A percentile compares a stretch with the other conserved stretches of the same genome.
Conservation (phyloP, 345 rosid species). For the Eucalyptus tenuipes region DNA sequence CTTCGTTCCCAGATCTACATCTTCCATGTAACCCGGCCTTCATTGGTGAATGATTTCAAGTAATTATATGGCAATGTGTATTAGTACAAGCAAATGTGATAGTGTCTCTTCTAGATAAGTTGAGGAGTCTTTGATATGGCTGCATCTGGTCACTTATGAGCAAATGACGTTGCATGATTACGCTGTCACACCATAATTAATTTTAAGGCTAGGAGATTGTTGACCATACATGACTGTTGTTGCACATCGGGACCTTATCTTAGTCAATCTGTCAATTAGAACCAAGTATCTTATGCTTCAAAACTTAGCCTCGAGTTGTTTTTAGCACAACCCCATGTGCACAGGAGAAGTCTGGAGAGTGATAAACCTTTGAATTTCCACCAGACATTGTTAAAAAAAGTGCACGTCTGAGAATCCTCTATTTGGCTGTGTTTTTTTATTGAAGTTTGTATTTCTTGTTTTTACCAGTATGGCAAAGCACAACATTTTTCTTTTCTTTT, state of each 20-base stretch:
- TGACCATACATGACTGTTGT: not conserved
- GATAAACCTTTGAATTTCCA: not conserved
- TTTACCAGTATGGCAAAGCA: not conserved
- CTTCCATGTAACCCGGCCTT: conserved; percentile 17
- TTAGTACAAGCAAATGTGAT: not conserved
- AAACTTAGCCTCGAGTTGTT: not conserved
- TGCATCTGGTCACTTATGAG: not conserved
- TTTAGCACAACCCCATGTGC: not conserved
- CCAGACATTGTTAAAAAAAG: not conserved
- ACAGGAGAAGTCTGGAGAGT: not conserved
- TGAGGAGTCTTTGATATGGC: not conserved
- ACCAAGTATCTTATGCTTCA: not conserved
- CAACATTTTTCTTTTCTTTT: not conserved
- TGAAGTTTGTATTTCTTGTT: not conserved
- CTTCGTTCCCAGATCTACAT: conserved; percentile 10
- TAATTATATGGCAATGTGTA: not conserved
- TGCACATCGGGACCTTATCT: not conserved
- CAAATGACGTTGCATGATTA: not conserved
- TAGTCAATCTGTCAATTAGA: not conserved
- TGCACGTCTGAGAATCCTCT: not conserved
- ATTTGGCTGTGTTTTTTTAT: not conserved
- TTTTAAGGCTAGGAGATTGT: not conserved
- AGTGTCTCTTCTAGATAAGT: not conserved
- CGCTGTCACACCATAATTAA: not conserved
- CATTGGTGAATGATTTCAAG: conserved; percentile 20